Conservation (phyloP, 106 monocot species). For the Allium cepa region DNA sequence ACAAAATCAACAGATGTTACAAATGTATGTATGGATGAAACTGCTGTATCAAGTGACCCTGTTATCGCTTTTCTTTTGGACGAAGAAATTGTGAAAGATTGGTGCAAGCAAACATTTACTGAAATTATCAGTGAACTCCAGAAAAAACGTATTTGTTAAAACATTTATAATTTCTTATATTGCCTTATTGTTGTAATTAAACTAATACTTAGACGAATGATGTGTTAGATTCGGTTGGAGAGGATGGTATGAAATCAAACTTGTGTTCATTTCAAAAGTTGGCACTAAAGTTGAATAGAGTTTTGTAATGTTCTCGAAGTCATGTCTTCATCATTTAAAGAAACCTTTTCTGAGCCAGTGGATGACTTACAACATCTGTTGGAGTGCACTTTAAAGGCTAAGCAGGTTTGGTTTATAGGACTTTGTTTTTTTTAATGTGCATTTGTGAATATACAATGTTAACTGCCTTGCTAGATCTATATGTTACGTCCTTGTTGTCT, state of each 20-base stretch:
- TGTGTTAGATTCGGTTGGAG: conserved; percentile 33
- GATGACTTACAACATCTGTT: conserved; percentile 66
- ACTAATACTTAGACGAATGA: conserved; percentile 9
- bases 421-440: no score
- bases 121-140: conserved; percentile 34
- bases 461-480: no score
- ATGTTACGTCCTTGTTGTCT: no score
- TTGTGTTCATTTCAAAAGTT: conserved; percentile 41
- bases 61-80: conserved; percentile 89
- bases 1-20: conserved; percentile 63
- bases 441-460: no score
- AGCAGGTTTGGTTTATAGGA: conserved; percentile 64
- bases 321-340: conserved; percentile 60
- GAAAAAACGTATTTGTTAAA: conserved; percentile 61
- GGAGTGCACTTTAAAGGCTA: conserved; percentile 58
- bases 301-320: conserved; percentile 84
- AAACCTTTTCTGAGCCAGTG: conserved; percentile 33
- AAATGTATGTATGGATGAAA: conserved; percentile 95
- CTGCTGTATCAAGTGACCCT: conserved; percentile 94
- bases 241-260: conserved; percentile 38
- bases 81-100: conserved; percentile 93
- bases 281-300: no score
- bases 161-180: neutral
- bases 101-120: conserved; percentile 68
- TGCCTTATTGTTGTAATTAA: neutral